A percentile compares a stretch with the other conserved stretches of the same genome.
Conservation (phyloP, 192 early-diverging fungal species). For the Coemansia sp. region DNA sequence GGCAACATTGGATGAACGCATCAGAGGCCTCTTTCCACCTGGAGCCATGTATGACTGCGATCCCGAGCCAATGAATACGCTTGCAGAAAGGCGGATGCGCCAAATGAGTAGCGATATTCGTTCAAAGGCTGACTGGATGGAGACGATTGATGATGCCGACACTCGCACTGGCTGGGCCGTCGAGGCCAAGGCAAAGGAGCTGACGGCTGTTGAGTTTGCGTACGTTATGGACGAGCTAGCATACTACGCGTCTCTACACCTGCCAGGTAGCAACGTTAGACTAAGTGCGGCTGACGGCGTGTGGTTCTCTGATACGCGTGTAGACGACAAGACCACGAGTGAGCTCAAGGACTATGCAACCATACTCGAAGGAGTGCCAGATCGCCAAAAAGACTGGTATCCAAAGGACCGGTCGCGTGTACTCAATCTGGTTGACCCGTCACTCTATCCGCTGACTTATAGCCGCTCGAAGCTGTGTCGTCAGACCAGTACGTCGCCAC, state of each 20-base stretch:
- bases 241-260: slow-evolving; percentile 10
- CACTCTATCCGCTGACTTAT: no score
- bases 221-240: slow-evolving; percentile 29
- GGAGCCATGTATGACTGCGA: background rate
- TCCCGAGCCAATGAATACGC: background rate
- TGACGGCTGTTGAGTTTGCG: slow-evolving; percentile 13
- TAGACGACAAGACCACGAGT: no score
- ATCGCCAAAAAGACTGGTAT: slow-evolving; percentile 55
- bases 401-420: slow-evolving; percentile 48
- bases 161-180: background rate
- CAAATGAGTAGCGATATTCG: no score
- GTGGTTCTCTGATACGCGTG: no score
- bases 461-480: no score
- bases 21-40: background rate
- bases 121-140: no score
- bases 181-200: background rate
- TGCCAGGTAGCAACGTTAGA: background rate
- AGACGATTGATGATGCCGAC: no score
- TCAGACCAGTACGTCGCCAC: no score
- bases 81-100: background rate
- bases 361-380: background rate
- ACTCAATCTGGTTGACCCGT: slow-evolving; percentile 7
- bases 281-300: no score
- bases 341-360: background rate
- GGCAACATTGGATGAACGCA: background rate